Evolutionary conservation across 768 basidiomycete species (phyloP).

Genomic region (Porphyrellus cyaneotinctus): DNA sequence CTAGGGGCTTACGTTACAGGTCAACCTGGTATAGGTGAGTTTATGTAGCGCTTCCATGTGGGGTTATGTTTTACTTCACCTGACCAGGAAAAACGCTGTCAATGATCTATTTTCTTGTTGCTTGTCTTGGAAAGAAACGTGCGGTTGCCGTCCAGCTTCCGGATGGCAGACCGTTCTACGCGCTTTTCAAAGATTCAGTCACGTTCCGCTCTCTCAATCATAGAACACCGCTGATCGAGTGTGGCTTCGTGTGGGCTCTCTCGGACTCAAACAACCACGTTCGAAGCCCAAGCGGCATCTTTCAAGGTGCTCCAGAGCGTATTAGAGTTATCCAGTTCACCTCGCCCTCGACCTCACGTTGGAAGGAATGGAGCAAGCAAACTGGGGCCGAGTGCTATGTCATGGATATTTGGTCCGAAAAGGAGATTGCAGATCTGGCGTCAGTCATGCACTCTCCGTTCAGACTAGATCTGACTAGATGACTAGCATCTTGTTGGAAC

Average conservation of each 20-base stretch:
- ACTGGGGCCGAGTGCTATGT: background rate
- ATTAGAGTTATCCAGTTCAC: background rate
- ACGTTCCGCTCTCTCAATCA: no score
- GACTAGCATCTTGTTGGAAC: background rate
- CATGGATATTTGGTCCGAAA: slow-evolving; percentile 1
- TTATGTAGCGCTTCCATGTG: background rate
- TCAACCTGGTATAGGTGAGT: background rate
- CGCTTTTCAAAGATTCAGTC: no score
- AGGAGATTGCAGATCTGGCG: background rate
- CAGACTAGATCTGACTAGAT: background rate
- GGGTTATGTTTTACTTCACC: background rate
- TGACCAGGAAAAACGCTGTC: background rate
- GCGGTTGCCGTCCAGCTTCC: background rate
- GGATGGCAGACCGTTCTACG: no score
- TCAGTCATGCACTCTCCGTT: background rate
- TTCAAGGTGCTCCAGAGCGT: accelerated
- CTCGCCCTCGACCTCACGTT: background rate
- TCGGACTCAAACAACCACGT: background rate
- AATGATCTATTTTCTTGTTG: background rate
- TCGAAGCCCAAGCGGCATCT: background rate
- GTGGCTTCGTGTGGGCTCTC: background rate
- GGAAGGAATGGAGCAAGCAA: background rate
- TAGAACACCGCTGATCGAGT: no score
- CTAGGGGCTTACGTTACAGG: background rate
- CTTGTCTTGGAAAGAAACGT: background rate